Evolutionary conservation across 176 grass and related monocot genomes (phyloP), one percentile per base, ranked within the genome.

Genomic region (Carex cristatella): DNA sequence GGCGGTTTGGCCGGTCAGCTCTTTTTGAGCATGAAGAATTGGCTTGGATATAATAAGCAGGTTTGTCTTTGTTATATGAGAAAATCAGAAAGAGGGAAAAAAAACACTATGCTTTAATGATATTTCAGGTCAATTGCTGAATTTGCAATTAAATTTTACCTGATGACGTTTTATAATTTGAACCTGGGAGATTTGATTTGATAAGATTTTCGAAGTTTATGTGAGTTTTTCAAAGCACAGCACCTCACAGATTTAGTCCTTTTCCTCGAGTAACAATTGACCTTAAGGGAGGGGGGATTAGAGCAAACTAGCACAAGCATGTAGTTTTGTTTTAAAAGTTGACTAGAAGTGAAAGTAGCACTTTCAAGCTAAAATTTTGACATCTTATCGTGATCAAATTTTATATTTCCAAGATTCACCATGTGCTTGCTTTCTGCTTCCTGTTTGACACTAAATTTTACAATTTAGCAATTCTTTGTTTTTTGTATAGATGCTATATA

Each of bases 1-100:
- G 93, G 96, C 44, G 96, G 96, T 86, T 94, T 99, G 88, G 93
- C 96, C 81, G 96, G 96, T 55, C 96, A 99, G 86, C 91, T 99
- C 62, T 94, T 99, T 81, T 86, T 99, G 78, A 78, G 86, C 72
- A 88, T 90, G 84, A 99, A 87, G 81, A 89, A 87, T 14, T 98
- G 96, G 96, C 88, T 89, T 68, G 90, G 91, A 40, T 95, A 95
- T 56, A 84, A 80, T 86, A 99, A 99, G 82, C 94, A 95, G 90
- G 96, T 94, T 40, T 58, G 19, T 76, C 40, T 73, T 18, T 30
- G 56, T 68, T 93, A 58, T 48, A 79, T 87, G n/a, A 46, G 64
- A 73, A 71, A 65, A 49, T 51, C 32, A 87, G 60, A 80, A 89
- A 83, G 33, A 81, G 30, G 83, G 46, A 46, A 35, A 55, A 38